A percentile compares a stretch with the other conserved stretches of the same genome.
phyloP scores from a whole-genome alignment of 2,329 filamentous ascomycete genomes.

The Mycosphaerelloides madeirae region DNA sequence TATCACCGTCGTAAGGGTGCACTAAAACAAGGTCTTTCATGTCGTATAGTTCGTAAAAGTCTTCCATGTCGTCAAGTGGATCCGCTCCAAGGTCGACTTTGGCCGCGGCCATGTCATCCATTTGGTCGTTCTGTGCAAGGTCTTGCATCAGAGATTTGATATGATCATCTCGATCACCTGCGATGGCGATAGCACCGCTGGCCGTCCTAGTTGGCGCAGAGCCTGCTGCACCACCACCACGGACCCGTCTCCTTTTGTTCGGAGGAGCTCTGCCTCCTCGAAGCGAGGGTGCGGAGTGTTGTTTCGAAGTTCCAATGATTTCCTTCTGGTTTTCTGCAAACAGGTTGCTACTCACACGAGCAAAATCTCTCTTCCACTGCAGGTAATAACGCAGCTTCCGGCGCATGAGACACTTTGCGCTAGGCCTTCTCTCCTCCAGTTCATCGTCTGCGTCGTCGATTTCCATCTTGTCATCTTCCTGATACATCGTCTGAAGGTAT shows the following conservation, averaged over 20 bases:
- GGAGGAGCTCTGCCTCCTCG: conserved; percentile 60
- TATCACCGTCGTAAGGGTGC: conserved; percentile 90
- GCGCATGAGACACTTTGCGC: conserved; percentile 84
- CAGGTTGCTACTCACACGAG: conserved; percentile 72
- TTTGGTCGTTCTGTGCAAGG: conserved; percentile 72
- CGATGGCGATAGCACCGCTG: conserved; percentile 68
- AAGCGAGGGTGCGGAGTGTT: conserved; percentile 36
- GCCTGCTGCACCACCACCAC: conserved; percentile 67
- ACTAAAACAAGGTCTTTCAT: conserved; percentile 84
- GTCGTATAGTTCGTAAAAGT: conserved; percentile 85
- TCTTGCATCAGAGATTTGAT: conserved; percentile 78
- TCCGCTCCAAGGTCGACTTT: conserved; percentile 74
- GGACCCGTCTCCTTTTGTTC: conserved; percentile 79
- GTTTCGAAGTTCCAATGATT: conserved; percentile 58
- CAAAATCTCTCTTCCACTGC: conserved; percentile 84
- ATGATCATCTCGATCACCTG: conserved; percentile 77
- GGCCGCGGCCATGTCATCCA: conserved; percentile 53
- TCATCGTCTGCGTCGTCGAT: conserved; percentile 50
- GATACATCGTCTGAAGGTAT: conserved; percentile 84
- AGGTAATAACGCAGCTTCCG: conserved; percentile 81
- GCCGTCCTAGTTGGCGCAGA: conserved; percentile 59
- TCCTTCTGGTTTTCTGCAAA: conserved; percentile 77
- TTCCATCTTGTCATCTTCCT: conserved; percentile 33
- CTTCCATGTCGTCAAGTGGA: conserved; percentile 83
- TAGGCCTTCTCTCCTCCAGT: conserved; percentile 48